Evolutionary conservation across 257 asterid genomes (phyloP).

Genomic region (Linderniella brevidens): DNA sequence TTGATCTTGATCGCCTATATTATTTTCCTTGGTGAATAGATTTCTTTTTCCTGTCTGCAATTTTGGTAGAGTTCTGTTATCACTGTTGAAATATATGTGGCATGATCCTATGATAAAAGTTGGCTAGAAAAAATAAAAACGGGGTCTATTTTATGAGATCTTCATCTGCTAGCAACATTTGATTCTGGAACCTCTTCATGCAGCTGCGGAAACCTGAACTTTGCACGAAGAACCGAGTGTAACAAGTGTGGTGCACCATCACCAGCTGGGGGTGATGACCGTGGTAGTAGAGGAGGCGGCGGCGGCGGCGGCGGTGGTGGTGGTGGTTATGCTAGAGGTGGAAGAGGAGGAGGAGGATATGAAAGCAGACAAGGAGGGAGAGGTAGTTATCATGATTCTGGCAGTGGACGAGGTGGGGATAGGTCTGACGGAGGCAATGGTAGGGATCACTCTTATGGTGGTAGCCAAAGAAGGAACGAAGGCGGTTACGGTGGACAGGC

Average conservation of each 20-base stretch:
- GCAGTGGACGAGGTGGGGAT: conserved; percentile 45
- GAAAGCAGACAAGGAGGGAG: conserved; percentile 46
- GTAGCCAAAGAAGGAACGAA: conserved; percentile 53
- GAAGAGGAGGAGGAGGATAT: conserved; percentile 39
- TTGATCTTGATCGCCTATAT: neutral
- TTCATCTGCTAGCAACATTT: conserved; percentile 20
- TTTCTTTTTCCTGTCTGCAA: too few species aligned
- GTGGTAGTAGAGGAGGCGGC: conserved; percentile 59
- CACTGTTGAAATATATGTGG: too few species aligned
- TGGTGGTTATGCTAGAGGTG: conserved; percentile 27
- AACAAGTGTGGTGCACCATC: conserved; percentile 92
- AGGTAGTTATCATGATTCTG: conserved; percentile 32
- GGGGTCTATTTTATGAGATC: neutral
- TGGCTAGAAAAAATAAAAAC: neutral
- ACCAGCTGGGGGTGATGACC: conserved; percentile 72
- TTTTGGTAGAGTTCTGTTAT: too few species aligned
- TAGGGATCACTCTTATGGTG: conserved; percentile 46
- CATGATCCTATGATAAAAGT: too few species aligned
- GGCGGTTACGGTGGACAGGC: conserved; percentile 48
- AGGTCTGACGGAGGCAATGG: conserved; percentile 30
- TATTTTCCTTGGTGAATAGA: too few species aligned
- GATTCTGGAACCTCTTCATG: conserved; percentile 32
- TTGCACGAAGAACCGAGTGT: conserved; percentile 95
- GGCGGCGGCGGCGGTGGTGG: conserved; percentile 23
- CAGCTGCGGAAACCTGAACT: conserved; percentile 98